These are phyloP conservation scores for Clonostachys sp. DNA, from an alignment of 2,329 filamentous ascomycete species.

Conservation along the genomic window DNA sequence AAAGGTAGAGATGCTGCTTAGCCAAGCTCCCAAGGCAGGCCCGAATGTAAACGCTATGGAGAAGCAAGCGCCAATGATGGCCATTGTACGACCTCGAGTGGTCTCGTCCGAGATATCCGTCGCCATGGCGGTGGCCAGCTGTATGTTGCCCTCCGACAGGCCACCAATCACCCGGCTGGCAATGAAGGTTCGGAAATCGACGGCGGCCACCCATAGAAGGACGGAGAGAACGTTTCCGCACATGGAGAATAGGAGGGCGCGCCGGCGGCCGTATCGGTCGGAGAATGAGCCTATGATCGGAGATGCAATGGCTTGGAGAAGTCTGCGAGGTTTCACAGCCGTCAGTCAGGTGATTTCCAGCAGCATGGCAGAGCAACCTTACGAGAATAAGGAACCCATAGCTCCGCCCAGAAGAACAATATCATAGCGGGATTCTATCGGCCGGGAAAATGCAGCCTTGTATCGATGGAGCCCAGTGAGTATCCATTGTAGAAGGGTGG, in stretches of 20 bases:
- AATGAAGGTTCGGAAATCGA: conserved; percentile 93
- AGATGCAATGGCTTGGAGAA: conserved; percentile 88
- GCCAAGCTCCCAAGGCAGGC: conserved; percentile 82
- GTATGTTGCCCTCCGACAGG: conserved; percentile 93
- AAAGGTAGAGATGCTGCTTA: conserved; percentile 73
- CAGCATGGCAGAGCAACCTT: conserved; percentile 11
- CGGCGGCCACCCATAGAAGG: conserved; percentile 87
- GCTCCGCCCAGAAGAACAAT: conserved; percentile 93
- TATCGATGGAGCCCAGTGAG: conserved; percentile 85
- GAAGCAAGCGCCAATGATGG: conserved; percentile 92
- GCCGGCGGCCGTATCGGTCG: conserved; percentile 82
- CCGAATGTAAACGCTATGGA: conserved; percentile 97
- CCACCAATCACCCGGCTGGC: conserved; percentile 91
- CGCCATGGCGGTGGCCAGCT: conserved; percentile 92
- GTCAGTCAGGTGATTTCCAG: neutral
- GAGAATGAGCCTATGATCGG: conserved; percentile 87
- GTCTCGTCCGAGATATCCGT: conserved; percentile 89
- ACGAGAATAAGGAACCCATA: conserved; percentile 85
- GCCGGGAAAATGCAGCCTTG: conserved; percentile 86
- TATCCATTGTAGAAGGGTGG: conserved; percentile 72
- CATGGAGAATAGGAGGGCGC: conserved; percentile 88
- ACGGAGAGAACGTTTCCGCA: conserved; percentile 88
- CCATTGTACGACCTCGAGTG: conserved; percentile 87
- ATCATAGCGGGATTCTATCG: conserved; percentile 95
- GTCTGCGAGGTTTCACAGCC: conserved; percentile 34